A percentile compares a stretch with the other conserved stretches of the same genome.
Conservation (phyloP, 73 alveolate genomes). For the Breviolum minutum region DNA sequence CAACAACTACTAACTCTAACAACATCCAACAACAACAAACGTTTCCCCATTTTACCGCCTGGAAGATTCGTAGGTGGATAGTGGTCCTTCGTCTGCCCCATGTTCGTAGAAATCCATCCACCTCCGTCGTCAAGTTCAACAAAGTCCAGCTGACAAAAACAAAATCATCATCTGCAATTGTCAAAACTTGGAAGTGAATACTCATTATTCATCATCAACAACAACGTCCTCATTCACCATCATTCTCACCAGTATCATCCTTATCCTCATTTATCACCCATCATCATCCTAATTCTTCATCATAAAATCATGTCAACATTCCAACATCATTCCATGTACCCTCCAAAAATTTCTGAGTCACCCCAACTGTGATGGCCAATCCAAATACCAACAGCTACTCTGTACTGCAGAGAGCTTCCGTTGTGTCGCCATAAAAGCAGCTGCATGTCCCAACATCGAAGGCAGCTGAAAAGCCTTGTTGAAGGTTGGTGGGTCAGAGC, state of each 20-base stretch:
- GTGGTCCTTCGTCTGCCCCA: constrained; percentile 71
- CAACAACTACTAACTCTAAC: not conserved
- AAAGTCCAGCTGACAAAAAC: too few relatives aligned
- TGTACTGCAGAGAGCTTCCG: not conserved
- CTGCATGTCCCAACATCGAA: constrained; percentile 69
- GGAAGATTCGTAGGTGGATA: not conserved
- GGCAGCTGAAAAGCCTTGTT: not conserved
- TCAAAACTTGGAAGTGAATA: too few relatives aligned
- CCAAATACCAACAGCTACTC: constrained; percentile 85
- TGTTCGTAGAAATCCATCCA: constrained; percentile 79
- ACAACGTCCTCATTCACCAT: too few relatives aligned
- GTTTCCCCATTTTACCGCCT: not conserved
- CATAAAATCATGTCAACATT: too few relatives aligned
- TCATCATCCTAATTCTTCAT: too few relatives aligned
- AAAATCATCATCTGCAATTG: too few relatives aligned
- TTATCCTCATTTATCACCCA: too few relatives aligned
- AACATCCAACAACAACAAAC: not conserved
- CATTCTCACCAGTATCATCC: too few relatives aligned
- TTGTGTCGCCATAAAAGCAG: constrained; percentile 39
- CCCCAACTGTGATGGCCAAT: constrained; percentile 44
- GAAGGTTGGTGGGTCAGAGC: not conserved
- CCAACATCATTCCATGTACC: too few relatives aligned
- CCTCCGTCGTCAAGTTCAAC: not conserved
- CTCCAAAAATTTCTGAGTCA: too few relatives aligned
- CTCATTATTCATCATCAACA: too few relatives aligned